phyloP scores from a whole-genome alignment of 495 filamentous ascomycete species.

The Hypoxylon perforatum region DNA sequence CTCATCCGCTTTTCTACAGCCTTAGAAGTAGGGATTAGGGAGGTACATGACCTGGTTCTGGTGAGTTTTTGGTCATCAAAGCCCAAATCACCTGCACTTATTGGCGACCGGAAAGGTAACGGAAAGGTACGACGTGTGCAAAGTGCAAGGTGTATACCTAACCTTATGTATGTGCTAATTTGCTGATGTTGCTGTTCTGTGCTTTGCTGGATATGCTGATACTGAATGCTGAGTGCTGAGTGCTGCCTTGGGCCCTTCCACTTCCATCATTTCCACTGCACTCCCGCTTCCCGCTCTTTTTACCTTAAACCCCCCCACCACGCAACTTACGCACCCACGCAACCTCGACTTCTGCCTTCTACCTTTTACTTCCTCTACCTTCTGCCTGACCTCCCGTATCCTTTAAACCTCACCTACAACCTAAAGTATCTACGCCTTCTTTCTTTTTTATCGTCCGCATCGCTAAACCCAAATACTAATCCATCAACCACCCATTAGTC shows the following conservation, averaged over 20 bases:
- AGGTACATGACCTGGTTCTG: slow-evolving; percentile 9
- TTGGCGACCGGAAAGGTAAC: not conserved
- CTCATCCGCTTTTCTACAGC: too few species aligned
- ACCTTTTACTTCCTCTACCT: not conserved
- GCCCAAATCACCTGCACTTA: slow-evolving; percentile 28
- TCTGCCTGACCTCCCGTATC: not conserved
- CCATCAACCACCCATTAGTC: too few species aligned
- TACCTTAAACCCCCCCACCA: slow-evolving; percentile 21
- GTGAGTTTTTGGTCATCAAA: slow-evolving; percentile 36
- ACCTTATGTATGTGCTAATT: too few species aligned
- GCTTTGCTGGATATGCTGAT: too few species aligned
- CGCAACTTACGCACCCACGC: too few species aligned
- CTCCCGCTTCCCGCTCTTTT: not conserved
- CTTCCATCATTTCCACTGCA: too few species aligned
- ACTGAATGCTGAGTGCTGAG: too few species aligned
- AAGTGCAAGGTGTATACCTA: too few species aligned
- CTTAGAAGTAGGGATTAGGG: not conserved
- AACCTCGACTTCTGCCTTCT: slow-evolving; percentile 27
- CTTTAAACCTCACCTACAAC: slow-evolving; percentile 20
- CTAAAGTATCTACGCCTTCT: slow-evolving; percentile 29
- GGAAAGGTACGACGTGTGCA: not conserved
- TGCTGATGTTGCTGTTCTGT: too few species aligned
- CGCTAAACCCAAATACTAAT: slow-evolving; percentile 23
- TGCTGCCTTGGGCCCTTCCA: slow-evolving; percentile 2
- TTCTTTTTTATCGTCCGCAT: slow-evolving; percentile 30